Evolutionary conservation across 2,329 filamentous ascomycete species (phyloP), one percentile per base, ranked within the genome.

Genomic region (Alternaria triticina): DNA sequence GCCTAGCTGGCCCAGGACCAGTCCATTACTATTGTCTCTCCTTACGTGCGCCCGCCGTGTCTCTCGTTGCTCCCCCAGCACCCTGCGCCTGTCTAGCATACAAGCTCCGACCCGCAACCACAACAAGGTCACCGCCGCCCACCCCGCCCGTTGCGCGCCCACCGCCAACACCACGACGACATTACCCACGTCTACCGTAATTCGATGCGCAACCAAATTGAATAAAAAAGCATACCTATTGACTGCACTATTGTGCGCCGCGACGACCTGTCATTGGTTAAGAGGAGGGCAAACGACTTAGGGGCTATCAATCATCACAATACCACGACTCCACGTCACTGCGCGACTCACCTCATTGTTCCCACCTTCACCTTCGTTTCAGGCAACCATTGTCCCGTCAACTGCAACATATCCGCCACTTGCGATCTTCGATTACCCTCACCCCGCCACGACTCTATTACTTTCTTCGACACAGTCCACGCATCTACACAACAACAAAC

Each of bases 321-420:
- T 59, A 62, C 62, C 36, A 51, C 61, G 57, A 61, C 54, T 68
- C 66, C 54, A 59, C 57, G 59, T 69, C 70, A 70, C 68, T 64
- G 61, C 61, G 60, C 57, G 63, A 52, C 61, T 59, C 54, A 66
- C 64, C 57, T 56, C 64, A 43, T 52, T 36, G 25, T 58, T 62
- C 54, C 47, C 61, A 43, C 57, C 55, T 54, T 64, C 46, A 57
- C 64, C 55, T 54, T 33, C 49, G 15, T 40, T 67, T 55, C 43
- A 59, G 49, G 46, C 64, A 28, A 11, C 22, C 30, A 50, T 54
- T 57, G 27, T 60, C 43, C 56, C 20, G 46, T 47, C 45, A 54
- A 43, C 57, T 12, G 44, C 20, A 9, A 58, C 43, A 45, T 13
- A 13, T 9, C 20, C 56, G 47, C 46, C 17, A 40, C 33, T 52